Evolutionary conservation across 768 basidiomycete species (phyloP).

Genomic region (Leccinum incarnatum): DNA sequence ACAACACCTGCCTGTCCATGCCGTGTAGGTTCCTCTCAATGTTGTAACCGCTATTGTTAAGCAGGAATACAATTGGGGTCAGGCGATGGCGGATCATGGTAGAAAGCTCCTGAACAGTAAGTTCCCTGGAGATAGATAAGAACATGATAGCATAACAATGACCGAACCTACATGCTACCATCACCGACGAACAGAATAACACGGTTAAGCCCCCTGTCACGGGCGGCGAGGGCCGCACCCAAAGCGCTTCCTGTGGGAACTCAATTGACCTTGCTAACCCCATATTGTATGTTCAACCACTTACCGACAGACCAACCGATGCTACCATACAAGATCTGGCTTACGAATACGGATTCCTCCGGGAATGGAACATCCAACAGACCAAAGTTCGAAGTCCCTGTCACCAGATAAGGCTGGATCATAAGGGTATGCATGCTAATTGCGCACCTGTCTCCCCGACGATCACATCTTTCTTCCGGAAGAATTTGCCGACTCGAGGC

Average conservation of each 20-base stretch:
- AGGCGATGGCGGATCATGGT: slow-evolving; percentile 75
- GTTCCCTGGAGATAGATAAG: slow-evolving; percentile 47
- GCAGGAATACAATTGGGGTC: slow-evolving; percentile 79
- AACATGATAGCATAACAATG: neutral
- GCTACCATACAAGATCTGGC: slow-evolving; percentile 86
- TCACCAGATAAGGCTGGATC: neutral
- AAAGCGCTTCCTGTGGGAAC: slow-evolving; percentile 52
- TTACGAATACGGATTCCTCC: slow-evolving; percentile 58
- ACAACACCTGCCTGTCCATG: slow-evolving; percentile 41
- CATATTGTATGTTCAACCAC: slow-evolving; percentile 2
- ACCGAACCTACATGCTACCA: slow-evolving; percentile 62
- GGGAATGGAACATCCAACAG: slow-evolving; percentile 81
- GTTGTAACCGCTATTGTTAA: slow-evolving; percentile 83
- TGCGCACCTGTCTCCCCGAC: slow-evolving; percentile 77
- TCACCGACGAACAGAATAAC: slow-evolving; percentile 86
- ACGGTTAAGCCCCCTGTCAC: slow-evolving; percentile 57
- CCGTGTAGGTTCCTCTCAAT: slow-evolving; percentile 83
- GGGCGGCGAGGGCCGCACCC: slow-evolving; percentile 78
- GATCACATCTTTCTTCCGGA: slow-evolving; percentile 70
- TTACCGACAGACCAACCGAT: slow-evolving; percentile 87
- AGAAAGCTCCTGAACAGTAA: slow-evolving; percentile 80
- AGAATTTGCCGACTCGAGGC: slow-evolving; percentile 75
- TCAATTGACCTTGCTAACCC: neutral
- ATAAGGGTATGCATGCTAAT: neutral
- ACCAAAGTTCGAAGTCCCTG: slow-evolving; percentile 81